A percentile compares a stretch with the other conserved stretches of the same genome.
Evolutionary conservation across 306 rosid genomes (phyloP).

Genomic region (Dicorynia guianensis): DNA sequence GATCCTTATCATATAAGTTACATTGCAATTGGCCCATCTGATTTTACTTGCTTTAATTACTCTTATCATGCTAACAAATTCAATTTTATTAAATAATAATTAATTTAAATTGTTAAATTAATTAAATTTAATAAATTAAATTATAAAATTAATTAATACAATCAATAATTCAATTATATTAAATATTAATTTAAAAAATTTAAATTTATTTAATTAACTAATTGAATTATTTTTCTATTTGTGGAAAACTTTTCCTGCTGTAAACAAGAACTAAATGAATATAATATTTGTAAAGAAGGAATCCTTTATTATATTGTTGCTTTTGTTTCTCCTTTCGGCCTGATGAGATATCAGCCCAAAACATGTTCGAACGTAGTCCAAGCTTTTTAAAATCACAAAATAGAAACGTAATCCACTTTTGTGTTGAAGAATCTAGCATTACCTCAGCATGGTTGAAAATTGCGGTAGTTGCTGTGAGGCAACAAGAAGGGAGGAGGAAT

Average conservation of each 20-base stretch:
- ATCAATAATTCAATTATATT: no score
- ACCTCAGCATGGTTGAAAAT: constrained; percentile 41
- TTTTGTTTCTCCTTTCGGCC: constrained; percentile 42
- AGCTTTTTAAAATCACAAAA: constrained; percentile 30
- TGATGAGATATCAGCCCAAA: constrained; percentile 32
- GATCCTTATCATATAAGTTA: constrained; percentile 35
- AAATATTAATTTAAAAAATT: no score
- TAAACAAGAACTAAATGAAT: no score
- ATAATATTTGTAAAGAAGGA: constrained; percentile 13
- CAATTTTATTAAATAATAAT: no score
- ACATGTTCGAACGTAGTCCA: constrained; percentile 28
- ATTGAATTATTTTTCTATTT: no score
- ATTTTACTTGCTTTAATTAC: constrained; percentile 13
- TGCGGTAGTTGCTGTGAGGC: constrained; percentile 6
- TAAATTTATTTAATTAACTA: no score
- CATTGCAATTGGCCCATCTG: constrained; percentile 23
- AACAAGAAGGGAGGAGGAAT: background rate
- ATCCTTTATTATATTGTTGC: constrained; percentile 27
- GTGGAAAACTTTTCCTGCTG: no score
- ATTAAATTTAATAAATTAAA: no score
- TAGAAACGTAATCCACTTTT: constrained; percentile 47
- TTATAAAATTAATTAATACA: no score
- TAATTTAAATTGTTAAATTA: no score
- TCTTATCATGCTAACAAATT: no score
- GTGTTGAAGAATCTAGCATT: constrained; percentile 36